A percentile compares a stretch with the other conserved stretches of the same genome.
These are phyloP conservation scores for Stagonosporopsis tanaceti DNA, from an alignment of 2,329 filamentous ascomycete species.

Conservation along the genomic window DNA sequence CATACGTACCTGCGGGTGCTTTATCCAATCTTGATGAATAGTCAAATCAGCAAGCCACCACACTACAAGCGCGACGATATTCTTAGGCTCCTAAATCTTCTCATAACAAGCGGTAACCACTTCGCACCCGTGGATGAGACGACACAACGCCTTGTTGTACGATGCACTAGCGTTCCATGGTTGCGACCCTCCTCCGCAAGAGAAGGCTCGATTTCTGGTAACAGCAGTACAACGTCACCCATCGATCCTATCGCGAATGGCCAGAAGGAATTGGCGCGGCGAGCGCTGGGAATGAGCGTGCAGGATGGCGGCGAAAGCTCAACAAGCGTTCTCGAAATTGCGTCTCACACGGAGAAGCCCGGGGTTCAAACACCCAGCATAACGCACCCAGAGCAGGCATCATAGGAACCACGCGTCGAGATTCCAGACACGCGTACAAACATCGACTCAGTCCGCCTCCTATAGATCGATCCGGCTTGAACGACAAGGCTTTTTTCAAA, in stretches of 20 bases:
- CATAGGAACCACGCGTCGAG: constrained; percentile 16
- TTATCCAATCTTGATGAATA: constrained; percentile 88
- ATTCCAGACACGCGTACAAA: background rate
- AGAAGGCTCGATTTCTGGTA: constrained; percentile 30
- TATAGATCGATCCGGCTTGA: background rate
- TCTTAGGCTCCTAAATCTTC: constrained; percentile 74
- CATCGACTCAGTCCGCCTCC: background rate
- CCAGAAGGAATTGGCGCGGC: constrained; percentile 49
- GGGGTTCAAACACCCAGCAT: constrained; percentile 53
- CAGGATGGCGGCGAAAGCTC: constrained; percentile 47
- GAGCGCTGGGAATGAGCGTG: constrained; percentile 51
- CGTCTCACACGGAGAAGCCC: constrained; percentile 50
- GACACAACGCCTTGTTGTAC: constrained; percentile 76
- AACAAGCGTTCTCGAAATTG: constrained; percentile 51
- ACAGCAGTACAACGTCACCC: constrained; percentile 33
- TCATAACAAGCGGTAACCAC: constrained; percentile 71
- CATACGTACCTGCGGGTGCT: constrained; percentile 96
- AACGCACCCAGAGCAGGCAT: constrained; percentile 17
- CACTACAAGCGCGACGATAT: constrained; percentile 94
- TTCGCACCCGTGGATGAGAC: constrained; percentile 85
- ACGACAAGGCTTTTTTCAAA: background rate
- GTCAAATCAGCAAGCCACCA: constrained; percentile 83
- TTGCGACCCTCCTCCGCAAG: constrained; percentile 51
- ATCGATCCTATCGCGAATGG: constrained; percentile 36
- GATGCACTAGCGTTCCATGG: constrained; percentile 78